Evolutionary conservation across 2,329 filamentous ascomycete genomes (phyloP), one percentile per base, ranked within the genome.

Genomic region (Diaporthe caulivora): DNA sequence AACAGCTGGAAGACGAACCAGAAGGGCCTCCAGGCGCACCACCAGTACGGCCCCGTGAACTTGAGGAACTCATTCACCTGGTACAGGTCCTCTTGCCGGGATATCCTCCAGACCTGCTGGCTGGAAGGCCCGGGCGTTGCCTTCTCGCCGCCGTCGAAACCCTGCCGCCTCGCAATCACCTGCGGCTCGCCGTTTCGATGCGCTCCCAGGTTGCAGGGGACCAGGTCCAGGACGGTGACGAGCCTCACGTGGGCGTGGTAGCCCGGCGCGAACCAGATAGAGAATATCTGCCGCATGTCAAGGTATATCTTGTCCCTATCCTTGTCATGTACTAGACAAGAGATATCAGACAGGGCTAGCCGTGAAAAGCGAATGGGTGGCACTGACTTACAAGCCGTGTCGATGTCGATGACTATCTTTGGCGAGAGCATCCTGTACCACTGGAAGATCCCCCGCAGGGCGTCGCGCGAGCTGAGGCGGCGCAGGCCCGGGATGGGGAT

Each of bases 371-470:
- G 3, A 31, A 15, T 2, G 37, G 11, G 15, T 49, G 2, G 42
- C 4, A 6, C 11, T 21, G 10, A 79, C 82, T 54, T 80, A 89
- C 88, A 85, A 55, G 83, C 82, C 4, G 87, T 89, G 75, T 94
- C 89, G 24, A 98, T 86, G 1, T 88, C 84, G 17, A 96, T 83
- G 55, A 92, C 87, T 76, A 97, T 93, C 24, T 86, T 85, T 0
- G 95, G 95, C 75, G 92, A 94, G 80, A 97, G 86, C 76, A 96
- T 93, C 79, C 95, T 94, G 83, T 97, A 96, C 93, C 93, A 95
- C 53, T 91, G 90, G 79, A 94, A 97, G 72, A 97, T 92, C 77
- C 88, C 87, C 62, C 89, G 84, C 24, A 97, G 87, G 8, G 94
- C 80, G 83, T 87, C 90, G 55, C 94, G 87, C 13, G 93, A 95